Evolutionary conservation across 2,329 filamentous ascomycete species (phyloP).

Genomic region (Trichoderma sp.): DNA sequence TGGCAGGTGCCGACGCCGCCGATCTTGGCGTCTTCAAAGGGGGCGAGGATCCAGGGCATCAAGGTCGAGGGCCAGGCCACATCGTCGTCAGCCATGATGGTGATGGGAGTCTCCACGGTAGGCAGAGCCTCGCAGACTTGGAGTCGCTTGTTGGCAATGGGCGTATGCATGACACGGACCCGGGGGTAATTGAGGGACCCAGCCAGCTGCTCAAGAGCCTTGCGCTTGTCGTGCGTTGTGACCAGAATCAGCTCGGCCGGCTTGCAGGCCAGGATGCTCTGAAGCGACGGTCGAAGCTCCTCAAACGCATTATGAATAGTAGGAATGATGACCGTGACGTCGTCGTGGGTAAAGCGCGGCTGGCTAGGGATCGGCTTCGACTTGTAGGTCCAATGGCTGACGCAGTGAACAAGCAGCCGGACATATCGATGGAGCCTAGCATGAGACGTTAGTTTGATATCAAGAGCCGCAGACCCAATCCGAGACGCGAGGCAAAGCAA

Average conservation of each 20-base stretch:
- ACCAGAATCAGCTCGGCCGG: slow-evolving; percentile 79
- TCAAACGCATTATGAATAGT: slow-evolving; percentile 87
- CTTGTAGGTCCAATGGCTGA: slow-evolving; percentile 84
- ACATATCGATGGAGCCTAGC: slow-evolving; percentile 82
- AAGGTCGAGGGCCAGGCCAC: slow-evolving; percentile 88
- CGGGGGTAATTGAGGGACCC: slow-evolving; percentile 60
- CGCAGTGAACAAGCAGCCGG: slow-evolving; percentile 79
- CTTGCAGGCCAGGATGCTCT: slow-evolving; percentile 71
- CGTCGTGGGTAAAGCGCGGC: slow-evolving; percentile 74
- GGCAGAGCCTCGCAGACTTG: slow-evolving; percentile 92
- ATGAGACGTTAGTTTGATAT: not conserved
- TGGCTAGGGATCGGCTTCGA: slow-evolving; percentile 80
- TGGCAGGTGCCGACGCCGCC: slow-evolving; percentile 94
- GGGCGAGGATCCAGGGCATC: slow-evolving; percentile 87
- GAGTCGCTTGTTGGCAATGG: slow-evolving; percentile 90
- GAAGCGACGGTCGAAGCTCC: slow-evolving; percentile 78
- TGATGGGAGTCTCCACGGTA: slow-evolving; percentile 79
- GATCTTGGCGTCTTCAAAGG: slow-evolving; percentile 80
- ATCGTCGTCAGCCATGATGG: slow-evolving; percentile 92
- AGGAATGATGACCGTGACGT: slow-evolving; percentile 93
- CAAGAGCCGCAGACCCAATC: slow-evolving; percentile 25
- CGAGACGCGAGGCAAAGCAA: not conserved
- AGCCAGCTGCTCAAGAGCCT: slow-evolving; percentile 67
- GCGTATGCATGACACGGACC: slow-evolving; percentile 73
- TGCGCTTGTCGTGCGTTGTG: slow-evolving; percentile 78